These are phyloP conservation scores for Talaromyces thailandensis DNA, from an alignment of 495 filamentous ascomycete species.

Conservation along the genomic window DNA sequence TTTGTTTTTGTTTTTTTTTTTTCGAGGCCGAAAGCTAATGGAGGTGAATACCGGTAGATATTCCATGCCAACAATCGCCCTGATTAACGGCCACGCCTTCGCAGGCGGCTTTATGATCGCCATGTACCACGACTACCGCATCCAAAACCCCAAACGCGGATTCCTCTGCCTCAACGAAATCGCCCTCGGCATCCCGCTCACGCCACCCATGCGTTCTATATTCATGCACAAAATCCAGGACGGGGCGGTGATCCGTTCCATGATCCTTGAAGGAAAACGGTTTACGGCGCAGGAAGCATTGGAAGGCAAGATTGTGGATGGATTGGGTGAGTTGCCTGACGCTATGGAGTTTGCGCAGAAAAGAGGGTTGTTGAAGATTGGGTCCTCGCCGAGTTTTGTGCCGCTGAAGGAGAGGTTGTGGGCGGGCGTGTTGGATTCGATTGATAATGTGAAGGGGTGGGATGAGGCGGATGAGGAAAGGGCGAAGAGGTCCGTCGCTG, in stretches of 20 bases:
- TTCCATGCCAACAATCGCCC: conserved; percentile 73
- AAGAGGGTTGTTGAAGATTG: conserved; percentile 48
- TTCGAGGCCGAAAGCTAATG: not conserved
- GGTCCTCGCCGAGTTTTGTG: conserved; percentile 53
- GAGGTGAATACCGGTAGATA: conserved; percentile 33
- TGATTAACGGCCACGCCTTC: conserved; percentile 76
- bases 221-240: conserved; percentile 57
- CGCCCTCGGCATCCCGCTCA: conserved; percentile 64
- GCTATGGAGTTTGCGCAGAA: conserved; percentile 45
- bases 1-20: too few species aligned
- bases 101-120: conserved; percentile 72
- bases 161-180: conserved; percentile 73
- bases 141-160: conserved; percentile 59
- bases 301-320: conserved; percentile 59
- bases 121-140: conserved; percentile 77
- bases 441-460: conserved; percentile 38
- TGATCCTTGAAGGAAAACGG: conserved; percentile 62
- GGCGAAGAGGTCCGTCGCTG: conserved; percentile 31
- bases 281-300: conserved; percentile 52
- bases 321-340: conserved; percentile 53
- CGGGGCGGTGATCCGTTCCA: conserved; percentile 44
- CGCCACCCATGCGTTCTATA: conserved; percentile 61
- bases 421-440: conserved; percentile 44
- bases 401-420: conserved; percentile 67
- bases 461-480: not conserved